Evolutionary conservation across 306 rosid genomes (phyloP).

Genomic region (Malus orientalis): DNA sequence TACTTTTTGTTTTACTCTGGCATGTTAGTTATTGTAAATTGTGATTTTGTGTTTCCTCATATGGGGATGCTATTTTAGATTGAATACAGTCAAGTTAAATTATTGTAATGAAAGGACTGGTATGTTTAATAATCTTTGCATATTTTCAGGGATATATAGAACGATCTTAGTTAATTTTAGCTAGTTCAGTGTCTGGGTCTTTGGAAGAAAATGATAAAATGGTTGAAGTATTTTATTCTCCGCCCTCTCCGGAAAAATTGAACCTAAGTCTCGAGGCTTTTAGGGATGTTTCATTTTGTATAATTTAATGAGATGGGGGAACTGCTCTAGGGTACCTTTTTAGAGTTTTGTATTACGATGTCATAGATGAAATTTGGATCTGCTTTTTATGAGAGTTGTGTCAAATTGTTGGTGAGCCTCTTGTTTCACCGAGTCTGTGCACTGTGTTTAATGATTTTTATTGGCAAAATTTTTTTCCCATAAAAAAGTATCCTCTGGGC

Average conservation of each 20-base stretch:
- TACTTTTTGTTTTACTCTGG: neutral
- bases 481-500: neutral
- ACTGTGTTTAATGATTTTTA: neutral
- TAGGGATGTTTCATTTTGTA: neutral
- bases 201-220: neutral
- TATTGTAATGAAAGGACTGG: neutral
- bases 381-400: neutral
- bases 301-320: neutral
- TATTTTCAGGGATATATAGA: constrained; percentile 7
- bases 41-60: neutral
- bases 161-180: neutral
- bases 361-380: neutral
- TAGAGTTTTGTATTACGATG: neutral
- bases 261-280: neutral
- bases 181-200: neutral
- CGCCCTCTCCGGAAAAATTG: neutral
- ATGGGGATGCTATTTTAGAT: neutral
- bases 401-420: neutral
- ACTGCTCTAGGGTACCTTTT: neutral
- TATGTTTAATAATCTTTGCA: neutral
- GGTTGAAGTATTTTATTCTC: neutral
- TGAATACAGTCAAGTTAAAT: neutral
- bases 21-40: neutral
- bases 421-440: neutral
- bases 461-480: neutral